Percentiles rank a stretch among this genome's conserved stretches.
Evolutionary conservation across 1,284 basidiomycete genomes (phyloP).

Genomic region (Marasmius fiardii): DNA sequence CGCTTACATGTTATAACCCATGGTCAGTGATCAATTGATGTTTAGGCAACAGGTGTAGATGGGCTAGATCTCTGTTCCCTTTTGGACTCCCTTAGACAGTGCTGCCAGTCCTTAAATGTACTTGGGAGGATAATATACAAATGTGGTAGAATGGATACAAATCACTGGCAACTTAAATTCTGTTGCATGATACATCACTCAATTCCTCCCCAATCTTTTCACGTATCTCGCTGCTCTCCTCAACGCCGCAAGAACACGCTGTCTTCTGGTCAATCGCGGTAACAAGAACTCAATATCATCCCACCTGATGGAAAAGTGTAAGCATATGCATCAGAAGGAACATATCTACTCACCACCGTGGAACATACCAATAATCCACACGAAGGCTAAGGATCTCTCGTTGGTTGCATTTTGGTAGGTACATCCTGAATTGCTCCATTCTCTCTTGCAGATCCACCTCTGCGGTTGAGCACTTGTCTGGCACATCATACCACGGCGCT

Average conservation of each 20-base stretch:
- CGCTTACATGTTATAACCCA: too few relatives aligned
- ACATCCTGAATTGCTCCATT: not conserved
- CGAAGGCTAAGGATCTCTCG: not conserved
- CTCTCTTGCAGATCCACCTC: not conserved
- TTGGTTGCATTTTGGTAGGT: not conserved
- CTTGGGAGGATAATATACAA: too few relatives aligned
- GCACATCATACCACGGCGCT: not conserved
- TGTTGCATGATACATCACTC: not conserved
- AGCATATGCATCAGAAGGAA: not conserved
- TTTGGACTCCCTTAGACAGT: too few relatives aligned
- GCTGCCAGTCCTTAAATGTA: too few relatives aligned
- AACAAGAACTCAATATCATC: not conserved
- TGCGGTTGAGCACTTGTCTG: not conserved
- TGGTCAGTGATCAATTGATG: too few relatives aligned
- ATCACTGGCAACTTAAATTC: not conserved
- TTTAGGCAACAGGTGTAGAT: too few relatives aligned
- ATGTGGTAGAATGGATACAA: too few relatives aligned
- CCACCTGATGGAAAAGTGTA: not conserved
- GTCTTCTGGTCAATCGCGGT: not conserved
- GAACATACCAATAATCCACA: not conserved
- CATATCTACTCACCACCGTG: not conserved
- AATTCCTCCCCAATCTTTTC: not conserved
- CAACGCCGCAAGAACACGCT: not conserved
- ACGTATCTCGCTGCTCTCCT: not conserved
- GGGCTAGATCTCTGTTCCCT: too few relatives aligned